A percentile compares a stretch with the other conserved stretches of the same genome.
phyloP scores from a whole-genome alignment of 2,329 filamentous ascomycete genomes.

The Thelonectria blattea region DNA sequence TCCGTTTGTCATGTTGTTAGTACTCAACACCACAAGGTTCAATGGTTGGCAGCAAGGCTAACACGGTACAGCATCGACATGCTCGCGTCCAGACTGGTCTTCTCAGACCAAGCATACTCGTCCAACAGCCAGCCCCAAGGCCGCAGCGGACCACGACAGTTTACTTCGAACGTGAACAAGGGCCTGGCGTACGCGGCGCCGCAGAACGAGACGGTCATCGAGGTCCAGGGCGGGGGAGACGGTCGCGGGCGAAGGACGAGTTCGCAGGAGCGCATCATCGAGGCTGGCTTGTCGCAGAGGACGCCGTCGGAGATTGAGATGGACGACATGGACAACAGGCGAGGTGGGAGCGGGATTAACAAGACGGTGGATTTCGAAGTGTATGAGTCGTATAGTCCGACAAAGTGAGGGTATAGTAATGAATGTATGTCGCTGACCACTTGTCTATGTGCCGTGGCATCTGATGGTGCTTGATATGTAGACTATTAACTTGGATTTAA shows the following conservation, averaged over 20 bases:
- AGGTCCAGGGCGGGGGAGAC: constrained; percentile 28
- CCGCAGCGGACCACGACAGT: constrained; percentile 21
- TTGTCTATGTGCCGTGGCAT: too few species aligned
- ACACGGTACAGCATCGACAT: constrained; percentile 40
- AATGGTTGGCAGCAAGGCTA: not conserved
- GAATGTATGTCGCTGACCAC: not conserved
- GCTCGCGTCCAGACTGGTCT: constrained; percentile 43
- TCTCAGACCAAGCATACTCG: constrained; percentile 35
- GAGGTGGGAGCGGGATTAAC: constrained; percentile 29
- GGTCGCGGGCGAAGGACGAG: constrained; percentile 18
- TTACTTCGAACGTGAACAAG: constrained; percentile 16
- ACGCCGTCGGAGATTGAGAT: constrained; percentile 33
- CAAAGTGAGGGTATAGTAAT: not conserved
- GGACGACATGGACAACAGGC: constrained; percentile 30
- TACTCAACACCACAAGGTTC: not conserved
- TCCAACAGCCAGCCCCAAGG: constrained; percentile 21
- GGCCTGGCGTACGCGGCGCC: constrained; percentile 29
- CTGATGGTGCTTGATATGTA: too few species aligned
- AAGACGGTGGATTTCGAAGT: constrained; percentile 30
- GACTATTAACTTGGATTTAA: too few species aligned
- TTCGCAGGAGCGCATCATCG: constrained; percentile 35
- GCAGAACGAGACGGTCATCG: constrained; percentile 33
- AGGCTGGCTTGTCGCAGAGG: constrained; percentile 23
- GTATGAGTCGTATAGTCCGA: not conserved
- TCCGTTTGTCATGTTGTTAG: constrained; percentile 49